phyloP scores from a whole-genome alignment of 2,329 filamentous ascomycete genomes.

The Diplodia intermedia region DNA sequence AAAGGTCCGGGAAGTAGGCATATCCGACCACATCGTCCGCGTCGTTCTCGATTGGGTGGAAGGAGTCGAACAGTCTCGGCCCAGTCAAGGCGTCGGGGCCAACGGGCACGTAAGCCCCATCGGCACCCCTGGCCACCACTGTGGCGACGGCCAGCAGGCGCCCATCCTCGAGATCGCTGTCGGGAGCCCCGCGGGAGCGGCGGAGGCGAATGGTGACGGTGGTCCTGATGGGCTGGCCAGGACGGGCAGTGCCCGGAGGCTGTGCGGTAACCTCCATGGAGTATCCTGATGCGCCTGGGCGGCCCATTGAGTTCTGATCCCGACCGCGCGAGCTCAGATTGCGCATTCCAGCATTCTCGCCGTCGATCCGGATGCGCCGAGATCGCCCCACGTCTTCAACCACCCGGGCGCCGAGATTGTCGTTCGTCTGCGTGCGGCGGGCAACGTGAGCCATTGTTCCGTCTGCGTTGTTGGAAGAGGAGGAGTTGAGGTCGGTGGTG shows the following conservation, averaged over 20 bases:
- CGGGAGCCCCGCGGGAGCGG: conserved; percentile 11
- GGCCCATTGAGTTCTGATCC: conserved; percentile 28
- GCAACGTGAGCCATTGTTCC: conserved; percentile 49
- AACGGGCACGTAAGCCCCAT: conserved; percentile 22
- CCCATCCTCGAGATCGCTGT: conserved; percentile 23
- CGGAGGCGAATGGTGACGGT: conserved; percentile 34
- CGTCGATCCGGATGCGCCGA: conserved; percentile 28
- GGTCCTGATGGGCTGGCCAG: conserved; percentile 43
- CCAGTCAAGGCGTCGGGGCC: conserved; percentile 24
- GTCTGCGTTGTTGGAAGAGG: conserved; percentile 31
- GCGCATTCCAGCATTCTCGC: conserved; percentile 30
- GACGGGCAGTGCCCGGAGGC: conserved; percentile 44
- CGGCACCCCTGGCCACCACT: conserved; percentile 14
- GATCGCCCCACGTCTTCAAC: conserved; percentile 34
- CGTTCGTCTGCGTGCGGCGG: conserved; percentile 41
- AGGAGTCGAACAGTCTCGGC: conserved; percentile 40
- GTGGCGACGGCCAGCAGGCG: conserved; percentile 29
- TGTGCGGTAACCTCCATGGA: conserved; percentile 50
- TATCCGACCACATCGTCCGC: conserved; percentile 45
- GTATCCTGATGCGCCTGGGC: conserved; percentile 37
- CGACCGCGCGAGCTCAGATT: conserved; percentile 27
- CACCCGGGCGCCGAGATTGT: conserved; percentile 41
- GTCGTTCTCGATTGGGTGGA: conserved; percentile 46
- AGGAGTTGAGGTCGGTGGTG: conserved; percentile 27
- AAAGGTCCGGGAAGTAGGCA: conserved; percentile 47